A percentile compares a stretch with the other conserved stretches of the same genome.
These are phyloP conservation scores for Acacia pycnantha DNA, from an alignment of 331 rosid species.

Conservation along the genomic window DNA sequence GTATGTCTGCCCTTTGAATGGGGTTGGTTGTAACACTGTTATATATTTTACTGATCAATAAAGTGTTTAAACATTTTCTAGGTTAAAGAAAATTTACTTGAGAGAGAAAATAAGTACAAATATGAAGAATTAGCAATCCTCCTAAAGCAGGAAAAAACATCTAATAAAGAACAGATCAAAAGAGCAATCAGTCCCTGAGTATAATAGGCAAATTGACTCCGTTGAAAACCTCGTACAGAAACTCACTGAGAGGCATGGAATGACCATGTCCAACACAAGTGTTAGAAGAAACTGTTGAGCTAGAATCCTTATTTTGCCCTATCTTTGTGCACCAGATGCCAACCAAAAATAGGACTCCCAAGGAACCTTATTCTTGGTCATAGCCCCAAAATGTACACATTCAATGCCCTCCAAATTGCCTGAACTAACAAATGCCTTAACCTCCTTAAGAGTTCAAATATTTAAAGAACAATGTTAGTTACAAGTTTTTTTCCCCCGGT, in stretches of 20 bases:
- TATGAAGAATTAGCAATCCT: background rate
- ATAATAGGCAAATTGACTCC: background rate
- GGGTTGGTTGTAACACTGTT: background rate
- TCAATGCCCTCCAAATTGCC: background rate
- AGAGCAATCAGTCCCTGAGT: background rate
- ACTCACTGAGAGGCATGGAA: background rate
- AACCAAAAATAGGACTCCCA: background rate
- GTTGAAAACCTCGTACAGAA: background rate
- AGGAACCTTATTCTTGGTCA: background rate
- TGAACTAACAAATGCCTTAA: background rate
- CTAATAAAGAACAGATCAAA: background rate
- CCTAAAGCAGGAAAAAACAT: background rate
- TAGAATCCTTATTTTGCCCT: background rate
- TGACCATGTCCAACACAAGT: background rate
- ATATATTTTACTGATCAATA: background rate
- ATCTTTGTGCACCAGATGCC: background rate
- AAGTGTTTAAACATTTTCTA: background rate
- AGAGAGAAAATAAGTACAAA: background rate
- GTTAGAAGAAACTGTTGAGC: background rate
- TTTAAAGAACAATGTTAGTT: slow-evolving; percentile 12
- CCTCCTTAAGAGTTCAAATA: background rate
- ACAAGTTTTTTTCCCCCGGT: background rate
- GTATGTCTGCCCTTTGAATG: no score
- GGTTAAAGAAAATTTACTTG: background rate
- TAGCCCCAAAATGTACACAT: background rate